These are phyloP conservation scores for Penicillium rolfsii DNA, from an alignment of 2,329 filamentous ascomycete genomes.

Conservation along the genomic window DNA sequence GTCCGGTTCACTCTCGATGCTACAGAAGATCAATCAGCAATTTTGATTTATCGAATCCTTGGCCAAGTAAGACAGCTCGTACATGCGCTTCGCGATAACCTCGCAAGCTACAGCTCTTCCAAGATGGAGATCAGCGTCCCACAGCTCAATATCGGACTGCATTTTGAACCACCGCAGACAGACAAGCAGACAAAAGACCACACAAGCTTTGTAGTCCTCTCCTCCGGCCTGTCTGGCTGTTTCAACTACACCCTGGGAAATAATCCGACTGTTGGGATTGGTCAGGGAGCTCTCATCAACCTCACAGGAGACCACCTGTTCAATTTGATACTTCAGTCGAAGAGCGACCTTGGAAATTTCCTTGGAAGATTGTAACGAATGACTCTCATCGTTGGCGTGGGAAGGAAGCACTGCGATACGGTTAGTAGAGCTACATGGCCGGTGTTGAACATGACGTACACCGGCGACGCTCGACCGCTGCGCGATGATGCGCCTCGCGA, in stretches of 20 bases:
- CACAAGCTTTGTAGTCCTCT: slow-evolving; percentile 72
- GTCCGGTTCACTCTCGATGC: slow-evolving; percentile 85
- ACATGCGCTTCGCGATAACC: slow-evolving; percentile 80
- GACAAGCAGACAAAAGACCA: slow-evolving; percentile 81
- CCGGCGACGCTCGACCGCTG: slow-evolving; percentile 45
- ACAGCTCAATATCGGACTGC: slow-evolving; percentile 80
- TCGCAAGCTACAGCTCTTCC: slow-evolving; percentile 82
- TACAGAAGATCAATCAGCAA: slow-evolving; percentile 36
- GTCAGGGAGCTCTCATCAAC: slow-evolving; percentile 76
- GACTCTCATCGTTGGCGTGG: slow-evolving; percentile 41
- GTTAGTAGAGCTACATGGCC: slow-evolving; percentile 18
- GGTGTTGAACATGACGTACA: slow-evolving; percentile 40
- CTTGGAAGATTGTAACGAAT: slow-evolving; percentile 71
- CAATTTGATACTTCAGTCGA: slow-evolving; percentile 86
- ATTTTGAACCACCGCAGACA: slow-evolving; percentile 75
- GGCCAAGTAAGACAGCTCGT: slow-evolving; percentile 14
- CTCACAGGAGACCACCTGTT: slow-evolving; percentile 88
- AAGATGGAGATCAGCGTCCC: slow-evolving; percentile 84
- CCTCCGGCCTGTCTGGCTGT: slow-evolving; percentile 83
- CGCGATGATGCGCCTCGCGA: slow-evolving; percentile 34
- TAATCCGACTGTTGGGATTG: slow-evolving; percentile 78
- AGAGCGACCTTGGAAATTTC: slow-evolving; percentile 90
- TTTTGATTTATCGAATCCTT: background rate
- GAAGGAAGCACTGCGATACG: slow-evolving; percentile 47
- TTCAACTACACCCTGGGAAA: slow-evolving; percentile 76